phyloP scores from a whole-genome alignment of 163 green algal genomes.

The Scenedesmus sp. region DNA sequence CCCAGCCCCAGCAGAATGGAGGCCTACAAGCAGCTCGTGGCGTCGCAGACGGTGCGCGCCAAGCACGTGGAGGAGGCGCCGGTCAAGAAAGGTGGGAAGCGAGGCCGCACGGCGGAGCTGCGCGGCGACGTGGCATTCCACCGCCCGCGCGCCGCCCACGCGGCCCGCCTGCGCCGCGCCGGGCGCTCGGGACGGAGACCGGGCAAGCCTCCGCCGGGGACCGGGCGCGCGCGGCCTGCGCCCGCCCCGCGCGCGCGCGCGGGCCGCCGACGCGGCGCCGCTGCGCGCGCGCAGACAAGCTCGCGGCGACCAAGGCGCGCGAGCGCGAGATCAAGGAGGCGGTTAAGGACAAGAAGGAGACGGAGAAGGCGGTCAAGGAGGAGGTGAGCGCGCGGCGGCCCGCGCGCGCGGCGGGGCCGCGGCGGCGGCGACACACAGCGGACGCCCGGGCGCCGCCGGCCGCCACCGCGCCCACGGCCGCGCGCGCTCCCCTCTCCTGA shows the following conservation, averaged over 20 bases:
- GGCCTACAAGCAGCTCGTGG: conserved; percentile 25
- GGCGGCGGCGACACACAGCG: neutral
- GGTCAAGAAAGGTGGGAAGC: conserved; percentile 26
- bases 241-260: no score
- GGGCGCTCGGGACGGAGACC: no score
- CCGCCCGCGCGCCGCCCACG: no score
- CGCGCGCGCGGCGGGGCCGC: neutral
- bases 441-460: no score
- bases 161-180: no score
- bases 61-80: conserved; percentile 39
- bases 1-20: no score
- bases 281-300: conserved; percentile 25
- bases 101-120: neutral
- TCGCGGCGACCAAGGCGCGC: conserved; percentile 27
- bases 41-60: conserved; percentile 20
- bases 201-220: no score
- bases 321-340: conserved; percentile 40
- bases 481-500: no score
- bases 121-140: no score
- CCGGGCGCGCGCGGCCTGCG: no score
- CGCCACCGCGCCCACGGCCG: no score
- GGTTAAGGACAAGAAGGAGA: conserved; percentile 28
- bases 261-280: no score
- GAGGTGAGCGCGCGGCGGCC: conserved; percentile 23
- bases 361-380: conserved; percentile 36